Evolutionary conservation across 805 yeast genomes (phyloP).

Genomic region (Candida verbasci): DNA sequence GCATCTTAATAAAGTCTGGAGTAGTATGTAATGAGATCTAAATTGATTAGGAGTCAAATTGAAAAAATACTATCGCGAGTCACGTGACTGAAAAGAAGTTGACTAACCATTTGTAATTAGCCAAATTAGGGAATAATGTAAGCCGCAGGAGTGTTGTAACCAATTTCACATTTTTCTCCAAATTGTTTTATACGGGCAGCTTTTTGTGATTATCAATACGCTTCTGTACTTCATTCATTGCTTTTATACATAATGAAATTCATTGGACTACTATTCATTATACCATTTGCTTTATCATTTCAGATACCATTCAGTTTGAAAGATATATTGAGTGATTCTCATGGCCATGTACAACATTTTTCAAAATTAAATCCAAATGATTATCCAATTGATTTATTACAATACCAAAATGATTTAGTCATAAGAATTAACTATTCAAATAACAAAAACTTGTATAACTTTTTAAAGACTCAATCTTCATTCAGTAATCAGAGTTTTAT

Average conservation of each 20-base stretch:
- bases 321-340: not conserved
- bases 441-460: slow-evolving; percentile 13
- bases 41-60: too few species aligned
- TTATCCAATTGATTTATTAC: slow-evolving; percentile 36
- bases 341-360: not conserved
- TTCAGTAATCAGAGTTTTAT: slow-evolving; percentile 4
- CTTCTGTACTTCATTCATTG: too few species aligned
- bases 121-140: too few species aligned
- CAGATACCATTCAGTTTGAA: slow-evolving; percentile 1
- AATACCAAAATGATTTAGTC: slow-evolving; percentile 42
- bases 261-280: not conserved
- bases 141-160: too few species aligned
- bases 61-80: too few species aligned
- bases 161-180: too few species aligned
- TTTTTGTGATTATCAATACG: not conserved
- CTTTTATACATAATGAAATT: slow-evolving; percentile 1
- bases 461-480: slow-evolving; percentile 12
- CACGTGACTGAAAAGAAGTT: too few species aligned
- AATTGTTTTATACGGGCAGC: too few species aligned
- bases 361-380: not conserved
- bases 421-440: slow-evolving; percentile 35
- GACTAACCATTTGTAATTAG: too few species aligned
- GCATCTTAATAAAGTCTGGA: too few species aligned
- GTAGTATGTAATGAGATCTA: too few species aligned
- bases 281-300: not conserved